A percentile compares a stretch with the other conserved stretches of the same genome.
Evolutionary conservation across 177 flowering plant species (phyloP).

Genomic region (Vitis hybrid): DNA sequence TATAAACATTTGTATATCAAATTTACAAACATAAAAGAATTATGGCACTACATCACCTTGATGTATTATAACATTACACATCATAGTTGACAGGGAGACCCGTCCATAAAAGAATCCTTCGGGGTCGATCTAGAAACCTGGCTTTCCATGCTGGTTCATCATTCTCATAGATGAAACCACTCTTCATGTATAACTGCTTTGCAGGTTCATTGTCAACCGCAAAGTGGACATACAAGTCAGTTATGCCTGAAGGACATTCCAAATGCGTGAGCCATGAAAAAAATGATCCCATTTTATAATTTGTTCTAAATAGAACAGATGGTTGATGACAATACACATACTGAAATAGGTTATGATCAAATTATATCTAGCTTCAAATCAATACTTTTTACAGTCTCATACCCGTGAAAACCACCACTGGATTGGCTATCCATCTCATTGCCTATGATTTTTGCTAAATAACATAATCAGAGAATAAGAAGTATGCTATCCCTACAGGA

Average conservation of each 20-base stretch:
- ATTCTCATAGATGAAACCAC: constrained; percentile 72
- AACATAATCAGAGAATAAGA: too few relatives aligned
- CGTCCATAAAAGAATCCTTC: constrained; percentile 72
- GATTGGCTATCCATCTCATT: too few relatives aligned
- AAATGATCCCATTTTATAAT: neutral
- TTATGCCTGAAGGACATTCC: constrained; percentile 57
- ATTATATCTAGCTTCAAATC: too few relatives aligned
- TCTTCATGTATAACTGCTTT: constrained; percentile 68
- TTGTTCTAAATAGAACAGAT: neutral
- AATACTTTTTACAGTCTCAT: too few relatives aligned
- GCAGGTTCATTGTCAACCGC: constrained; percentile 83
- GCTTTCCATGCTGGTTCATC: constrained; percentile 98
- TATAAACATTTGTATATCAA: too few relatives aligned
- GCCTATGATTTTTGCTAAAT: too few relatives aligned
- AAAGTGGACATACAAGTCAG: constrained; percentile 86
- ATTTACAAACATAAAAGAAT: too few relatives aligned
- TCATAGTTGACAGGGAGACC: constrained; percentile 38
- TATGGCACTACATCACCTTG: neutral
- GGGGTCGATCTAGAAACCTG: constrained; percentile 73
- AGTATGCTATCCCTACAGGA: too few relatives aligned
- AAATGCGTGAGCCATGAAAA: neutral
- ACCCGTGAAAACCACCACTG: too few relatives aligned
- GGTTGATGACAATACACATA: neutral
- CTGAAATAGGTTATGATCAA: too few relatives aligned
- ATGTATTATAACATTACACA: constrained; percentile 17